A percentile compares a stretch with the other conserved stretches of the same genome.
Evolutionary conservation across 768 basidiomycete genomes (phyloP).

Genomic region (Trametes villosa): DNA sequence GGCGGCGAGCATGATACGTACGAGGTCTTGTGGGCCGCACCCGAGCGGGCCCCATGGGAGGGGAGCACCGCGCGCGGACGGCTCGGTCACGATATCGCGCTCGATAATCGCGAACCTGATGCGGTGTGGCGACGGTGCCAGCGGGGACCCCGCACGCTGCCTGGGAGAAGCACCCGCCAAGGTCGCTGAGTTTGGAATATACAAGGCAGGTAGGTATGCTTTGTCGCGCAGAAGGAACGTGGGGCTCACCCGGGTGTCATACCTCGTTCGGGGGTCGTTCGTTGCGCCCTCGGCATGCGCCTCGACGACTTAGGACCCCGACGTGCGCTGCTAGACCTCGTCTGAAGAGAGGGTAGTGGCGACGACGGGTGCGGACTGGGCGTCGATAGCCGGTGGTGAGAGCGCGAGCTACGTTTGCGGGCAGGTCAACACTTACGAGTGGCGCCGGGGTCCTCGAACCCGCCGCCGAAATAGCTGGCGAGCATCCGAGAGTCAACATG

Average conservation of each 20-base stretch:
- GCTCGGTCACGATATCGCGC: not conserved
- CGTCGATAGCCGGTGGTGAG: not conserved
- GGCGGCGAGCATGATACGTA: too few relatives aligned
- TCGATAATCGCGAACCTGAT: constrained; percentile 10
- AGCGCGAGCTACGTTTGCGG: not conserved
- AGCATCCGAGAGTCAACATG: too few relatives aligned
- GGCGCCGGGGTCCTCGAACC: not conserved
- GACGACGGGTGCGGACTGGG: not conserved
- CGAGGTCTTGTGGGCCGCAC: too few relatives aligned
- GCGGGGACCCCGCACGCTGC: not conserved
- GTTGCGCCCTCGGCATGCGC: too few relatives aligned
- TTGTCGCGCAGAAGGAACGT: not conserved
- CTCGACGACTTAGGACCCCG: too few relatives aligned
- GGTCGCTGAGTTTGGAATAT: constrained; percentile 5
- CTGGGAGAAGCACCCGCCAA: not conserved
- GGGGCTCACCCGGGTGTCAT: too few relatives aligned
- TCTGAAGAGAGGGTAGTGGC: too few relatives aligned
- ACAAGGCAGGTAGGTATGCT: not conserved
- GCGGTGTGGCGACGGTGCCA: constrained; percentile 1
- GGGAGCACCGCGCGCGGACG: not conserved
- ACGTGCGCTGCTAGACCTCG: too few relatives aligned
- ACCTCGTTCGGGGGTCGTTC: too few relatives aligned
- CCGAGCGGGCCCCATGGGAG: too few relatives aligned
- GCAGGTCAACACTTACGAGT: not conserved
- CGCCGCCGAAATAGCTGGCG: constrained; percentile 2